These are phyloP conservation scores for Linderniella brevidens DNA, from an alignment of 257 asterid genomes.

Conservation along the genomic window DNA sequence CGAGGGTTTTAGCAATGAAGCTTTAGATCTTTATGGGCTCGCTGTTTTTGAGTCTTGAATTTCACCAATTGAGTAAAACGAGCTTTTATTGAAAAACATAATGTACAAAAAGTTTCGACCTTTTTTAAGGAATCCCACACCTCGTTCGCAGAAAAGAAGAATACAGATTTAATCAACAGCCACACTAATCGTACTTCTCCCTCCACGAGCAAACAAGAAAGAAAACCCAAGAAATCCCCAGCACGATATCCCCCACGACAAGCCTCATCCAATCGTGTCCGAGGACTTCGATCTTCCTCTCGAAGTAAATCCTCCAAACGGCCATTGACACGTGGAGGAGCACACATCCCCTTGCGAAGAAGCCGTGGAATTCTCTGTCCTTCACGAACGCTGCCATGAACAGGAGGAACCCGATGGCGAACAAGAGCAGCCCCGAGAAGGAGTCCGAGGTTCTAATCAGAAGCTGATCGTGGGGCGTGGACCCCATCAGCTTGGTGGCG, in stretches of 20 bases:
- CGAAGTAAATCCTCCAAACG: constrained; percentile 46
- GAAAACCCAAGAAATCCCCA: constrained; percentile 47
- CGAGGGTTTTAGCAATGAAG: no score
- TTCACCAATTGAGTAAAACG: no score
- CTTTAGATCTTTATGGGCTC: no score
- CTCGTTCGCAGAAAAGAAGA: no score
- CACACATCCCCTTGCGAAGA: constrained; percentile 43
- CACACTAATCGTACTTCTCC: constrained; percentile 43
- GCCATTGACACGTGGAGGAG: constrained; percentile 50
- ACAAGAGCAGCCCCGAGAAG: constrained; percentile 49
- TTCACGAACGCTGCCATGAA: constrained; percentile 61
- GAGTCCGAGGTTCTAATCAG: constrained; percentile 51
- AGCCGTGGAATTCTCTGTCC: constrained; percentile 43
- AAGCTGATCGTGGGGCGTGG: constrained; percentile 56
- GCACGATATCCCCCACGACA: constrained; percentile 35
- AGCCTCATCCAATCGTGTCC: constrained; percentile 54
- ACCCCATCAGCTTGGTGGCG: constrained; percentile 46
- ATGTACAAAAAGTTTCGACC: no score
- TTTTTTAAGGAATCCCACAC: no score
- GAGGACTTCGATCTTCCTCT: constrained; percentile 38
- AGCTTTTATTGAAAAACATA: no score
- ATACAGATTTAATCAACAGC: no score
- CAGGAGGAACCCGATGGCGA: constrained; percentile 45
- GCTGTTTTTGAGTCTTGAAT: no score
- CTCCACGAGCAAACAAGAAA: constrained; percentile 48